Evolutionary conservation across 352 stramenopile species (phyloP).

Genomic region (Halophytophthora polymorphica): DNA sequence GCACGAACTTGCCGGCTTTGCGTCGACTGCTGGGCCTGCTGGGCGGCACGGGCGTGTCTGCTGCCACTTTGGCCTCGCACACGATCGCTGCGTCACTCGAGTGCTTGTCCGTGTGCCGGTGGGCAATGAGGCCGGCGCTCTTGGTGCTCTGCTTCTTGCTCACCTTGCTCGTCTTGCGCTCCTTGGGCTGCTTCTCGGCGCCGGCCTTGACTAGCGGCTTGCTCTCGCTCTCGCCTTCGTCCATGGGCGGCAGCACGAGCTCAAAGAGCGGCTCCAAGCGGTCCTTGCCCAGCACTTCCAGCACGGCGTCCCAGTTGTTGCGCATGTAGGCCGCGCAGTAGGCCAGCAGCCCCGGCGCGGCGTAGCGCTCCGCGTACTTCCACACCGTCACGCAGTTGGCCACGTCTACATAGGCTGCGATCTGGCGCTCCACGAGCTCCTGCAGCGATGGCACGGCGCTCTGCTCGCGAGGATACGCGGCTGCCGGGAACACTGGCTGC

Average conservation of each 20-base stretch:
- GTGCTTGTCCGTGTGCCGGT: no score
- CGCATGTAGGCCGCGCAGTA: conserved; percentile 66
- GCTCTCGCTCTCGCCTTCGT: conserved; percentile 17
- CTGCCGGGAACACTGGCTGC: conserved; percentile 22
- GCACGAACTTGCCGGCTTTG: conserved; percentile 56
- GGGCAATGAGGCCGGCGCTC: conserved; percentile 5
- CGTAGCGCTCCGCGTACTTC: conserved; percentile 58
- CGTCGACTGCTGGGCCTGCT: conserved; percentile 14
- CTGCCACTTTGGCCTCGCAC: neutral
- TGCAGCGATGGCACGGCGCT: conserved; percentile 23
- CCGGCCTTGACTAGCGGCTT: conserved; percentile 2
- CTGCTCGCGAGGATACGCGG: conserved; percentile 2
- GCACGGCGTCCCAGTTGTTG: conserved; percentile 69
- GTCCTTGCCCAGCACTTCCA: conserved; percentile 60
- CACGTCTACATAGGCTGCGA: conserved; percentile 52
- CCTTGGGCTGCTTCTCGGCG: conserved; percentile 7
- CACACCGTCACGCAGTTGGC: conserved; percentile 56
- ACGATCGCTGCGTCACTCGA: neutral
- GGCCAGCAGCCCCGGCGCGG: conserved; percentile 33
- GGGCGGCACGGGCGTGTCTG: neutral
- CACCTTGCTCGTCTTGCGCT: conserved; percentile 16
- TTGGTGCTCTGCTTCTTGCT: conserved; percentile 7
- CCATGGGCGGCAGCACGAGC: conserved; percentile 43
- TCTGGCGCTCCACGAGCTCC: conserved; percentile 41
- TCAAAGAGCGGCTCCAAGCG: conserved; percentile 65